phyloP scores from a whole-genome alignment of 371 early-diverging fungal species.

The Synchytrium microbalum region DNA sequence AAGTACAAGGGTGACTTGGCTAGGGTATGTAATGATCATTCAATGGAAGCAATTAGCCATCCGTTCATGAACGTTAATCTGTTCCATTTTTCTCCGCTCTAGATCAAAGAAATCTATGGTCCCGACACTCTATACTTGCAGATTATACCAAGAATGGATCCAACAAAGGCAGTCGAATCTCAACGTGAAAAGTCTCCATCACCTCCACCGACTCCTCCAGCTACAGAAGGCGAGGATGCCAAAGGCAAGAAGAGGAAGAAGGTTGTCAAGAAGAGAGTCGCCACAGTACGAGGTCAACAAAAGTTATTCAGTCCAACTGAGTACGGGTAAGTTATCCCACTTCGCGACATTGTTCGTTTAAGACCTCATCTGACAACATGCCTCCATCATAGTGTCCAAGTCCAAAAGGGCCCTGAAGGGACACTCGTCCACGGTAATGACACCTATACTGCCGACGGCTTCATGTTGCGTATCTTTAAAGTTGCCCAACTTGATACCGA shows the following conservation, averaged over 20 bases:
- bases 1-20: constrained; percentile 94
- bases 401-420: not conserved
- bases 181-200: no score
- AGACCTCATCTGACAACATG: not conserved
- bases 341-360: not conserved
- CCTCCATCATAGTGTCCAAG: not conserved
- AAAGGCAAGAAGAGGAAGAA: constrained; percentile 34
- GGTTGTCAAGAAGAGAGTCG: constrained; percentile 39
- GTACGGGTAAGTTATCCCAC: constrained; percentile 10
- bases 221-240: constrained; percentile 18
- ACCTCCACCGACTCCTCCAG: no score
- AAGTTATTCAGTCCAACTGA: constrained; percentile 70
- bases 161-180: not conserved
- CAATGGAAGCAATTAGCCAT: not conserved
- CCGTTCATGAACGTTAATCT: no score
- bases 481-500: constrained; percentile 64
- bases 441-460: constrained; percentile 64
- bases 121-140: constrained; percentile 10
- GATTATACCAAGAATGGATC: constrained; percentile 8
- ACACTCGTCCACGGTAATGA: not conserved
- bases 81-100: not conserved
- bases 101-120: constrained; percentile 13
- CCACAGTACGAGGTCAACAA: constrained; percentile 29
- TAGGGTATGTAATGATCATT: constrained; percentile 49
- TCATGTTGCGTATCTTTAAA: constrained; percentile 82